Base-by-base conservation (phyloP, 768 basidiomycete species). In the Collybiopsis confluens region DNA sequence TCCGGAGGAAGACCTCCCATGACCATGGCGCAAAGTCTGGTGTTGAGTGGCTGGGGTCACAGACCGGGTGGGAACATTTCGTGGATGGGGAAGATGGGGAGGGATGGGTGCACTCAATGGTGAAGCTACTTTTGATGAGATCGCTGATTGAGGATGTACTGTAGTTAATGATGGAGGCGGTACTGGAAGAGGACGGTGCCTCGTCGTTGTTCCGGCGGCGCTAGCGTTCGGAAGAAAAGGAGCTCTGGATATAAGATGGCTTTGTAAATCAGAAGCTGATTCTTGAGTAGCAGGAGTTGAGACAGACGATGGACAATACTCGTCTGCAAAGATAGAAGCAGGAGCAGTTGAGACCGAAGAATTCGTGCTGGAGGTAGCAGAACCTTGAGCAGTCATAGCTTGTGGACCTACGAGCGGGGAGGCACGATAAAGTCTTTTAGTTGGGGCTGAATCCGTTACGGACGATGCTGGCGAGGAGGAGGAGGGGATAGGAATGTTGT, bases 231-330 rank as follows among this genome's bases (percentile, higher is more conserved):
- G 11, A 5, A 16, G 24, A 40, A 13, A 16, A 42, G 27, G 4
- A 13, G 35, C 27, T 15, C 41, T 35, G 20, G 20, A 24, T 10
- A 18, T 21, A 18, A 53, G 35, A 26, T 15, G 41, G 26, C 16
- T 18, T n/a, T 10, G 13, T 10, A 37, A 48, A 23, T 48, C 47
- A 11, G 47, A 30, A 36, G 27, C 50, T 11, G 52, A 53, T 18
- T 53, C 42, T 42, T 36, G 41, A 20, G 52, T 35, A 33, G 52
- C 52, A 45, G 52, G 52, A 20, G 52, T 53, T 20, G 52, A 53
- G 30, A 37, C 47, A 18, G 43, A 43, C 41, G 52, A 45, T 7
- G 43, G 20, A 35, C 26, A 33, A 33, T n/a, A 37, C 5, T 53
- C 52, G 8, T 53, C 52, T 24, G 52, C 5, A 18, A 44, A 44